phyloP scores from a whole-genome alignment of 1,139 yeast species.

The Suhomyces taliae region DNA sequence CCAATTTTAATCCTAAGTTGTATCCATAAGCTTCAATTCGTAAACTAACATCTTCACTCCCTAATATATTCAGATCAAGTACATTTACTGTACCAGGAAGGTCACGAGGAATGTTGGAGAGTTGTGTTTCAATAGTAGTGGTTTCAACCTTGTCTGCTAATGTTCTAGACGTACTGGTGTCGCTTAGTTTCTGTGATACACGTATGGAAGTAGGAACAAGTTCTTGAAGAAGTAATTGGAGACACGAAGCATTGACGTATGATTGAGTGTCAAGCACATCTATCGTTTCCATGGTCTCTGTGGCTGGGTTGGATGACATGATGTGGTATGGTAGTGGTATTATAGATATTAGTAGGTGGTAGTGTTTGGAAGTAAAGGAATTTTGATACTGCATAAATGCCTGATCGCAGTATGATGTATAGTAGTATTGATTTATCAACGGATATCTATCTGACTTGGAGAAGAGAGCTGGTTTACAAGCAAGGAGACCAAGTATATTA shows the following conservation, averaged over 20 bases:
- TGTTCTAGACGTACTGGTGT: slow-evolving; percentile 3
- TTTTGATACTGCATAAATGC: too few species aligned
- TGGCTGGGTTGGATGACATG: not conserved
- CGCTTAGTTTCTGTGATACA: slow-evolving; percentile 36
- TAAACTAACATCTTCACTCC: slow-evolving; percentile 55
- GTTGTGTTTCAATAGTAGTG: slow-evolving; percentile 21
- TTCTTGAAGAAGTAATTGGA: slow-evolving; percentile 70
- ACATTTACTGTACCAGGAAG: slow-evolving; percentile 45
- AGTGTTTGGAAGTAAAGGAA: too few species aligned
- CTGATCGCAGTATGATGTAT: not conserved
- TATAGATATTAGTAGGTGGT: too few species aligned
- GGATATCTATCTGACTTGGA: too few species aligned
- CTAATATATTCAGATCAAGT: slow-evolving; percentile 33
- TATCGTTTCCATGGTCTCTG: not conserved
- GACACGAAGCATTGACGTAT: slow-evolving; percentile 47
- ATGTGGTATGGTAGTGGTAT: not conserved
- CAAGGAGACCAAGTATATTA: too few species aligned
- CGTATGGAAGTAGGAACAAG: slow-evolving; percentile 69
- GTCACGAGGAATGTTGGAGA: slow-evolving; percentile 26
- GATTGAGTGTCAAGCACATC: slow-evolving; percentile 26
- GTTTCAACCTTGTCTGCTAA: slow-evolving; percentile 6
- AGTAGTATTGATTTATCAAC: not conserved
- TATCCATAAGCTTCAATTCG: slow-evolving; percentile 72
- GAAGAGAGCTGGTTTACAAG: too few species aligned
- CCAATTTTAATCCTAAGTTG: slow-evolving; percentile 69